Evolutionary conservation across 495 filamentous ascomycete species (phyloP), one percentile per base, ranked within the genome.

Genomic region (Aspergillus egyptiacus): DNA sequence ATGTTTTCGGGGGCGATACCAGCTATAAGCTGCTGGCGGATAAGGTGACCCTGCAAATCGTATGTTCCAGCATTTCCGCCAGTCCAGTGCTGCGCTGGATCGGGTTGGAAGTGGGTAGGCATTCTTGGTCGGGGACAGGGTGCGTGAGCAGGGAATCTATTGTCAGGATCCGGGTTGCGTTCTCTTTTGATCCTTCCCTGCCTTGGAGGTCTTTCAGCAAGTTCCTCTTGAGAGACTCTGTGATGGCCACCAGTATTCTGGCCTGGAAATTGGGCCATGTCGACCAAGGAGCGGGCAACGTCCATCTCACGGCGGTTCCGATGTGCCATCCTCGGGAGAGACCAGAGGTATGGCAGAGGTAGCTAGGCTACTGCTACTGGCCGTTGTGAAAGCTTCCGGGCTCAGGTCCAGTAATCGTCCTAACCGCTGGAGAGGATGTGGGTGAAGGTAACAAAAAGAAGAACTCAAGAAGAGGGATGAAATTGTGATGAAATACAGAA

Each of bases 21-120:
- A 2, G 54, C 66, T 2, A 65, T 4, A 1, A 57, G 34, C 41
- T 71, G 68, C 46, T 64, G 57, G 6, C 57, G 58, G 19, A 69
- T 45, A n/a, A 71, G 56, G 31, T 59, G 65, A 8, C 42, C 51
- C 35, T 68, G 63, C 7, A 69, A 46, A 5, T 33, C 35, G n/a
- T 55, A 18, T 1, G 28, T 41, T 27, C n/a, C 22, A 5, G 6
- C 9, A 11, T 23, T 34, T 19, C 6, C 15, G 19, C 18, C 8
- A 43, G 25, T 27, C 1, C 8, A 15, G 14, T 18, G 6, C 2
- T 15, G 31, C 11, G 11, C 8, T 17, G 9, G 31, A 10, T 5
- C 6, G n/a, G 19, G 31, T 6, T 31, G 3, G 9, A 14, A 0
- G 31, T 25, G 2, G 5, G n/a, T 22, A 11, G 31, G 20, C 7